These are phyloP conservation scores for Fusarium neocosmosporiellum DNA, from an alignment of 2,329 filamentous ascomycete genomes.

Conservation along the genomic window DNA sequence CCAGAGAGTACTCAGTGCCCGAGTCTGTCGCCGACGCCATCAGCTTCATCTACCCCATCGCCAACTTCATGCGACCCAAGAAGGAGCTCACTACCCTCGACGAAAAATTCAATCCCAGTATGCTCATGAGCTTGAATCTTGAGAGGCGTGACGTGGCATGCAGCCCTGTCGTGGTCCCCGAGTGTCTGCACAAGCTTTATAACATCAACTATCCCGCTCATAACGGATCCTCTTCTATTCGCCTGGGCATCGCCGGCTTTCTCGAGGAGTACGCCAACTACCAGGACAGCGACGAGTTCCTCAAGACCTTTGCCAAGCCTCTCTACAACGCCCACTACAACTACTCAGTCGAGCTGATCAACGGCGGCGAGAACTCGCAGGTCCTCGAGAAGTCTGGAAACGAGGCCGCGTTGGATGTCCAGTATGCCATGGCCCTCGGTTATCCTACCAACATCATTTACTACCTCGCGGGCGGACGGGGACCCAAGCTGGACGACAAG, in stretches of 20 bases:
- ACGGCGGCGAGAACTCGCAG: conserved; percentile 59
- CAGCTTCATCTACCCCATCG: conserved; percentile 60
- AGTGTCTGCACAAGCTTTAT: conserved; percentile 58
- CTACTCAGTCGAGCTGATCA: conserved; percentile 54
- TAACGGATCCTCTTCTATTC: conserved; percentile 48
- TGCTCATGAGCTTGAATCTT: conserved; percentile 15
- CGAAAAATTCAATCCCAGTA: conserved; percentile 6
- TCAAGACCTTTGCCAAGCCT: conserved; percentile 50
- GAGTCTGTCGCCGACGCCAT: conserved; percentile 51
- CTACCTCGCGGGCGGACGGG: conserved; percentile 59
- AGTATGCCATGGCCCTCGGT: conserved; percentile 59
- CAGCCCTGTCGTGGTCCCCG: conserved; percentile 48
- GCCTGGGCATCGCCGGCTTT: conserved; percentile 61
- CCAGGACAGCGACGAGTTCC: conserved; percentile 54
- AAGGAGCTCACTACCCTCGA: conserved; percentile 41
- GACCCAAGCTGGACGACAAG: conserved; percentile 52
- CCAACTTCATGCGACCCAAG: conserved; percentile 61
- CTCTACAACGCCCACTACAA: conserved; percentile 52
- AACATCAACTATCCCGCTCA: conserved; percentile 54
- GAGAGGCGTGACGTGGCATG: conserved; percentile 46
- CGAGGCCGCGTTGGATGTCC: conserved; percentile 61
- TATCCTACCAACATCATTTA: conserved; percentile 59
- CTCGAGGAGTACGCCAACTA: conserved; percentile 60
- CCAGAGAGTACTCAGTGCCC: conserved; percentile 58
- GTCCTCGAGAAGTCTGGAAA: conserved; percentile 49